Evolutionary conservation across 116 monocot genomes (phyloP).

Genomic region (Iris pallida): DNA sequence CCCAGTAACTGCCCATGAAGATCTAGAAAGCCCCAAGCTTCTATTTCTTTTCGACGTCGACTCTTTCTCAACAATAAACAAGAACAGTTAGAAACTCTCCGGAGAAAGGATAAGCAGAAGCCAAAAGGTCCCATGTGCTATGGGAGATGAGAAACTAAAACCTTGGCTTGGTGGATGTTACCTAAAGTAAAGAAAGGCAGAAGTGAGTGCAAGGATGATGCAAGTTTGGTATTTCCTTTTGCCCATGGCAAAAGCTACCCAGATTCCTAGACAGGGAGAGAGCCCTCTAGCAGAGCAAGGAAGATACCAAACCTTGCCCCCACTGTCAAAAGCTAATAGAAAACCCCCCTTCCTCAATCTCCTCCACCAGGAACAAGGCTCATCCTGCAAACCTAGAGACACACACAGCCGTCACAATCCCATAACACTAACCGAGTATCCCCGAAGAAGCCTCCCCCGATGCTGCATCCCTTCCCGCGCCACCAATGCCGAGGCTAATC

Average conservation of each 20-base stretch:
- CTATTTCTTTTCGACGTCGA: background rate
- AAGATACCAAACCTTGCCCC: constrained; percentile 18
- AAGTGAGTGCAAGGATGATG: background rate
- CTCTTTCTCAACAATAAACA: background rate
- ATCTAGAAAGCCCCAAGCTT: background rate
- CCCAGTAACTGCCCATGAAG: no score
- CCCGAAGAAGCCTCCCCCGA: background rate
- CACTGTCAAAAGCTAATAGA: background rate
- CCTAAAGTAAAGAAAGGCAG: background rate
- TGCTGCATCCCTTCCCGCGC: background rate
- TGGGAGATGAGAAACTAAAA: background rate
- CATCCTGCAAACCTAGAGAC: background rate
- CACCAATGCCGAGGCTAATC: constrained; percentile 6
- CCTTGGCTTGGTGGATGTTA: background rate
- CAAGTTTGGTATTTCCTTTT: constrained; percentile 19
- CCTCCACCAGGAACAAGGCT: no score
- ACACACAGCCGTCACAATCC: no score
- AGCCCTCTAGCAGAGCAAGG: constrained; percentile 1
- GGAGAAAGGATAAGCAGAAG: background rate
- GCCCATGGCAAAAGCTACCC: background rate
- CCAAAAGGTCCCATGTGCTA: background rate
- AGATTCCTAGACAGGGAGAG: background rate
- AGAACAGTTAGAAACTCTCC: background rate
- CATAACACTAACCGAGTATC: background rate
- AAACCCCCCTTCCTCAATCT: no score